phyloP scores from a whole-genome alignment of 163 green algal species.

The Chlorella variabilis region DNA sequence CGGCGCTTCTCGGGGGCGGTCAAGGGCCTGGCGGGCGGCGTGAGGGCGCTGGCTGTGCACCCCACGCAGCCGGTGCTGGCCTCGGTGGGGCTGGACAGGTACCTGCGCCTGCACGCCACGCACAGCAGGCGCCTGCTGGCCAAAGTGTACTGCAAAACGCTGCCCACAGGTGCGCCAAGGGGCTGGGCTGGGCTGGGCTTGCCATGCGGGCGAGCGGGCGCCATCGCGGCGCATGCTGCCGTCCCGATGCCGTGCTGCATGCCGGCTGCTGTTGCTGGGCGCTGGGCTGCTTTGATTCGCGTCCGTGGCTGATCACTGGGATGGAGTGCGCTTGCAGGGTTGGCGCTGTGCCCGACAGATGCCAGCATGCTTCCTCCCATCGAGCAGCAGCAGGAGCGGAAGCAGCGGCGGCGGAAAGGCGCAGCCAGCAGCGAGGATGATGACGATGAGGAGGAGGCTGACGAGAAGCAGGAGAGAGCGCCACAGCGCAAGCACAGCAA shows the following conservation, averaged over 20 bases:
- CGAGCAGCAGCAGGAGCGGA: not conserved
- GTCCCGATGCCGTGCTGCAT: not conserved
- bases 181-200: too few species aligned
- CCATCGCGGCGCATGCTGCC: too few species aligned
- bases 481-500: not conserved
- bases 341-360: constrained; percentile 27
- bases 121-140: constrained; percentile 48
- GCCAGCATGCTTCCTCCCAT: constrained; percentile 17
- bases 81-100: constrained; percentile 76
- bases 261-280: too few species aligned
- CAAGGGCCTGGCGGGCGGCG: constrained; percentile 67
- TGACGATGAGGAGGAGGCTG: constrained; percentile 3
- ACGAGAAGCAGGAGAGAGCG: not conserved
- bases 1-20: constrained; percentile 60
- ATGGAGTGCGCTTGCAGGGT: not conserved
- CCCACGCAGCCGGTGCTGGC: constrained; percentile 61
- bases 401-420: constrained; percentile 16
- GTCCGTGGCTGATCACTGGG: not conserved
- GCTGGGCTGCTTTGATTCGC: too few species aligned
- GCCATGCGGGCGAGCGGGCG: too few species aligned
- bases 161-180: constrained; percentile 39
- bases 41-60: constrained; percentile 60
- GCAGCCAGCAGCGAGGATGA: not conserved
- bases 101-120: constrained; percentile 69
- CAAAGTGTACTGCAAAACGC: constrained; percentile 53